phyloP scores from a whole-genome alignment of 176 grass and related monocot species.

The Carex littledalei region DNA sequence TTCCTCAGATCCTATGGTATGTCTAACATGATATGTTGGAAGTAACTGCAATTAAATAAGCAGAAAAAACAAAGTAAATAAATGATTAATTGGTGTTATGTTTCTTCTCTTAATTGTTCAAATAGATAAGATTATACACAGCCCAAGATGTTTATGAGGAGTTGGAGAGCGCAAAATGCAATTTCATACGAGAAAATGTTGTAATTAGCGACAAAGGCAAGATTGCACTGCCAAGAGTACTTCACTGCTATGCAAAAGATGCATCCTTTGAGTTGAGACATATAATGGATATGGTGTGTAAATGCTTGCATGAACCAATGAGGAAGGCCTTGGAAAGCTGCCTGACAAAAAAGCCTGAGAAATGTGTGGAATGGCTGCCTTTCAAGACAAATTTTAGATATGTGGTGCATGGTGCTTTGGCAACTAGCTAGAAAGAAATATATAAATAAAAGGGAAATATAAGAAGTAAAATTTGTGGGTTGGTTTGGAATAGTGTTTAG shows the following conservation, averaged over 20 bases:
- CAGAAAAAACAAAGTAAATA: neutral
- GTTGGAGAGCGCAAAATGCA: conserved; percentile 51
- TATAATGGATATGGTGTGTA: conserved; percentile 54
- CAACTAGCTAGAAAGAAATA: conserved; percentile 32
- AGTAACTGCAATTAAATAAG: neutral
- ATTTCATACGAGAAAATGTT: conserved; percentile 62
- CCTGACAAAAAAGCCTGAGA: conserved; percentile 53
- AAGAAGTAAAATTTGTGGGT: neutral
- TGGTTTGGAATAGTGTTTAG: no score
- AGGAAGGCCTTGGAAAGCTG: conserved; percentile 45
- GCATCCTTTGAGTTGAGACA: conserved; percentile 43
- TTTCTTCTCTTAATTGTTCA: conserved; percentile 7
- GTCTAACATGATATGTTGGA: neutral
- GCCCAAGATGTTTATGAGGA: conserved; percentile 53
- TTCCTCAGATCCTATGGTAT: conserved; percentile 82
- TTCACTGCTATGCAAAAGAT: conserved; percentile 81
- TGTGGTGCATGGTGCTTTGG: conserved; percentile 65
- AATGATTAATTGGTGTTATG: neutral
- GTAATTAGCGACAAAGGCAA: conserved; percentile 30
- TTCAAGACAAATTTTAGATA: conserved; percentile 76
- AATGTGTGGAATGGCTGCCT: conserved; percentile 67
- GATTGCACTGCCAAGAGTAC: conserved; percentile 65
- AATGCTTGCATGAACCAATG: conserved; percentile 51
- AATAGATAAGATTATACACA: conserved; percentile 71
- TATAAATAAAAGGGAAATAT: neutral